Percentiles rank a stretch among this genome's conserved stretches.
Conservation (phyloP, 2,329 filamentous ascomycete species). For the Nannizziopsis arthrosporioides region DNA sequence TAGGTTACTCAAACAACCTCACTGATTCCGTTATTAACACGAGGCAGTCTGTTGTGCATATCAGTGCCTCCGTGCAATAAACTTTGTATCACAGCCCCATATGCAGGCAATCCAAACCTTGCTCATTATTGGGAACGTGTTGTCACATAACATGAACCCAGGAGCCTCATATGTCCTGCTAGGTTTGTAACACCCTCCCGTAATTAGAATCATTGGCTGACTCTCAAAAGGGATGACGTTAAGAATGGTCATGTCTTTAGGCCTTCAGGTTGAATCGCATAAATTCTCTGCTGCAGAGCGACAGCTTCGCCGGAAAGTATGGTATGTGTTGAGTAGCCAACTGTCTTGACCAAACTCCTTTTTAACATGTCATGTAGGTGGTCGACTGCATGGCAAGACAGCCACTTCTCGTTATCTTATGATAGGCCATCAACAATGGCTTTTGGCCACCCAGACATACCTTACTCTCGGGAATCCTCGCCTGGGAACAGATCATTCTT, state of each 20-base stretch:
- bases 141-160: conserved; percentile 54
- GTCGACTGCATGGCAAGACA: conserved; percentile 55
- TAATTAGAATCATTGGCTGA: conserved; percentile 5
- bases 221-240: conserved; percentile 42
- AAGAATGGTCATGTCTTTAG: conserved; percentile 49
- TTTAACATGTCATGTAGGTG: conserved; percentile 32
- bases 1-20: conserved; percentile 22
- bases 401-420: conserved; percentile 51
- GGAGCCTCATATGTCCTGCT: conserved; percentile 52
- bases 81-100: conserved; percentile 51
- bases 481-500: conserved; percentile 45
- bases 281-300: conserved; percentile 41
- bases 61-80: conserved; percentile 52
- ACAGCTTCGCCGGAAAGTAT: conserved; percentile 35
- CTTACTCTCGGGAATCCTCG: conserved; percentile 38
- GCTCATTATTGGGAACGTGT: conserved; percentile 50
- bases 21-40: neutral
- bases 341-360: neutral
- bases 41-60: conserved; percentile 50
- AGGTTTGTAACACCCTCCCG: conserved; percentile 23
- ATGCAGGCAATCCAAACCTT: conserved; percentile 52
- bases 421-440: conserved; percentile 47
- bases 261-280: conserved; percentile 48
- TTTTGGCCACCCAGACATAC: conserved; percentile 42
- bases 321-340: conserved; percentile 23